Evolutionary conservation across 371 early-diverging fungal genomes (phyloP), one percentile per base, ranked within the genome.

Genomic region (Apophysomyces trapeziformis): DNA sequence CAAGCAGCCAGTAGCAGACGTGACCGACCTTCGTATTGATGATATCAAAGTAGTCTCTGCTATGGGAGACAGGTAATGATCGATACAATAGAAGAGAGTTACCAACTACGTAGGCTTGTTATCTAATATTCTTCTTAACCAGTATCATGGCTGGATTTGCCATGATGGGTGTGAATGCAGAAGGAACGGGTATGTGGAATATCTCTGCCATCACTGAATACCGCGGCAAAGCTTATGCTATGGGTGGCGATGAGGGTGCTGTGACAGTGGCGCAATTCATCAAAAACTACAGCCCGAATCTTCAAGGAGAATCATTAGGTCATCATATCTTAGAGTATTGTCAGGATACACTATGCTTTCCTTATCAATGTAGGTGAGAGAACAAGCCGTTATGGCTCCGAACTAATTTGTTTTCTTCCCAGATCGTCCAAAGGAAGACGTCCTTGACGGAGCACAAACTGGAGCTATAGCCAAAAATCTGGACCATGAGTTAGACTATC

Each of bases 201-300:
- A 54, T 69, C 35, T 54, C 56, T 12, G 43, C 72, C 5, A 62
- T 69, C 21, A 63, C 61, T 8, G 81, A 80, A 61, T 76, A 74
- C 35, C 77, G 84, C 64, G 82, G 82, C 2, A 63, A 81, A 11
- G 80, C 80, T 58, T 84, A 73, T 63, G 71, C 73, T 26, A 72
- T 71, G 16, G 84, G 84, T 63, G 84, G 84, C 37, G 79, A 84
- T 46, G 21, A 38, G 32, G 65, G 64, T 58, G 82, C 84, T 6
- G 56, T 73, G 0, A 81, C 80, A 9, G 36, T 84, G 12, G 73
- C 81, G 2, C 81, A 78, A 44, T 72, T 76, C 38, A 58, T 81
- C 36, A 77, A 80, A 26, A 66, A 76, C 58, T 82, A 77, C 70
- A 74, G 72, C 45, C 57, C 75, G 0, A 60, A 50, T 32, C 43